phyloP scores from a whole-genome alignment of 495 filamentous ascomycete species.

The Annulohypoxylon bovei region DNA sequence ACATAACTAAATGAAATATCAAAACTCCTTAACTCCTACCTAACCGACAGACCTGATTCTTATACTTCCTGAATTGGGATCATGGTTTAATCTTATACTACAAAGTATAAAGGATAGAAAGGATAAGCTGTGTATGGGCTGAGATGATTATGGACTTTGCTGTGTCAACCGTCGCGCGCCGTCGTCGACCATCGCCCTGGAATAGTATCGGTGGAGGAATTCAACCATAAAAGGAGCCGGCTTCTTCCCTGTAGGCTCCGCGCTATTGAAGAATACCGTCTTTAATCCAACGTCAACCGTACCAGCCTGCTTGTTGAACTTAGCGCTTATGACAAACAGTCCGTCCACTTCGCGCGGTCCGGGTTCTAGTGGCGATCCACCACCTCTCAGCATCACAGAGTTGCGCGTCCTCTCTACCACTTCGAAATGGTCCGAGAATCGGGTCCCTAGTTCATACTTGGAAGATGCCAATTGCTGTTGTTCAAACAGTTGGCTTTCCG shows the following conservation, averaged over 20 bases:
- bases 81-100: not conserved
- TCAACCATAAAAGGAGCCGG: conserved; percentile 66
- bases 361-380: conserved; percentile 68
- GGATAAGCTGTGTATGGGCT: no score
- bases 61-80: not conserved
- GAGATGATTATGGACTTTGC: not conserved
- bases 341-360: conserved; percentile 71
- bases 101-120: not conserved
- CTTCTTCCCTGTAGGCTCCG: conserved; percentile 52
- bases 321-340: conserved; percentile 71
- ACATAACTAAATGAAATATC: not conserved
- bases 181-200: conserved; percentile 53
- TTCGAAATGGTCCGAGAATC: conserved; percentile 79
- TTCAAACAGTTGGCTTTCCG: conserved; percentile 69
- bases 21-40: not conserved
- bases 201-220: conserved; percentile 70
- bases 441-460: conserved; percentile 69
- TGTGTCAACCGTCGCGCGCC: conserved; percentile 20
- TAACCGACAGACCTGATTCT: not conserved
- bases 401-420: conserved; percentile 72
- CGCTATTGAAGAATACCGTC: conserved; percentile 67
- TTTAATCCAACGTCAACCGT: conserved; percentile 73
- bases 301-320: conserved; percentile 65
- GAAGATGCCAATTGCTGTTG: conserved; percentile 60
- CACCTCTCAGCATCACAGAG: conserved; percentile 69